Evolutionary conservation across 2,329 filamentous ascomycete genomes (phyloP).

Genomic region (Ophiosphaerella herpotricha): DNA sequence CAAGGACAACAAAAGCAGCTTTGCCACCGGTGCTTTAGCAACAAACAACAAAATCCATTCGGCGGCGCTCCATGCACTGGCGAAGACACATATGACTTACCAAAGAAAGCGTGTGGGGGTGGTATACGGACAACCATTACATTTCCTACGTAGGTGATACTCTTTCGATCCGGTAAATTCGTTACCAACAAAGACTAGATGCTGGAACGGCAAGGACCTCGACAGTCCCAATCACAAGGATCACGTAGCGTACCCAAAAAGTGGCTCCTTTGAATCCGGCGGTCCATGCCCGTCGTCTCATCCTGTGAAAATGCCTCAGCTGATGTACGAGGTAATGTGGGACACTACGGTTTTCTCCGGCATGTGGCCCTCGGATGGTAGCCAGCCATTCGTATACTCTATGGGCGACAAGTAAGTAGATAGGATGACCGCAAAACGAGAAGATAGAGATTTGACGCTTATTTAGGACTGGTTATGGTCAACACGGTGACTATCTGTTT

Average conservation of each 20-base stretch:
- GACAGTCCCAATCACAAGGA: constrained; percentile 61
- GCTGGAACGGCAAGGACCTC: constrained; percentile 56
- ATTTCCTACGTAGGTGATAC: constrained; percentile 45
- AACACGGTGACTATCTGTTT: constrained; percentile 21
- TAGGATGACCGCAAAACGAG: neutral
- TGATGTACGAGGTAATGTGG: constrained; percentile 55
- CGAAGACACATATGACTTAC: constrained; percentile 27
- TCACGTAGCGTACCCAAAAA: constrained; percentile 48
- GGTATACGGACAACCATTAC: constrained; percentile 55
- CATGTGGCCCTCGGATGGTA: constrained; percentile 29
- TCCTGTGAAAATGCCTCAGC: constrained; percentile 53
- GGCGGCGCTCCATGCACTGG: constrained; percentile 48
- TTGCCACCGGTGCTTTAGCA: constrained; percentile 52
- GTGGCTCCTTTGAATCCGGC: constrained; percentile 24
- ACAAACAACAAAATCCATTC: constrained; percentile 48
- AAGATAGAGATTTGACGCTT: neutral
- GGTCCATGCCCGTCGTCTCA: constrained; percentile 47
- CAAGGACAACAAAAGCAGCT: constrained; percentile 39
- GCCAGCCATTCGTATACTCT: constrained; percentile 34
- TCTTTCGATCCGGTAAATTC: too few species aligned
- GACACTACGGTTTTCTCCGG: constrained; percentile 43
- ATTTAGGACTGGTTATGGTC: constrained; percentile 29
- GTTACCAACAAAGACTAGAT: constrained; percentile 1
- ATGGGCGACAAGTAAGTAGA: constrained; percentile 41
- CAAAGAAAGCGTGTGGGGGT: constrained; percentile 38